Conservation (phyloP, 257 asterid genomes). For the Solanum megistacrolobum region DNA sequence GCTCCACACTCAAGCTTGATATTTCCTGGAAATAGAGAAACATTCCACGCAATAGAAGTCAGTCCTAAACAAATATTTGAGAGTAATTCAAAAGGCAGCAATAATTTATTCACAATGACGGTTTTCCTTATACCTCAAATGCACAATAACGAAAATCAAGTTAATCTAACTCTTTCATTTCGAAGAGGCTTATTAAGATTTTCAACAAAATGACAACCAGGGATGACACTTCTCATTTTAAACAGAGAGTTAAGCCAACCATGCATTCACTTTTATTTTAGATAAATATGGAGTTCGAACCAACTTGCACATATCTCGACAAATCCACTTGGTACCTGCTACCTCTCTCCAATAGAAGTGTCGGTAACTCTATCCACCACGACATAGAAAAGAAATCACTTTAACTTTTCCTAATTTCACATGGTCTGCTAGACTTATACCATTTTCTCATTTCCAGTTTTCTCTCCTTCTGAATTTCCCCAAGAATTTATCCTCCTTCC, state of each 20-base stretch:
- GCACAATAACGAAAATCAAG: neutral
- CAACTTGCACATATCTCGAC: neutral
- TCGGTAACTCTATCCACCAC: neutral
- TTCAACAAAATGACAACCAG: neutral
- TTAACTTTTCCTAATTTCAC: neutral
- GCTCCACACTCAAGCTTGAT: constrained; percentile 95
- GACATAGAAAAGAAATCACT: neutral
- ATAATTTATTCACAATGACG: neutral
- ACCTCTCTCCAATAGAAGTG: neutral
- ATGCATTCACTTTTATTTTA: neutral
- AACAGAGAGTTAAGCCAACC: neutral
- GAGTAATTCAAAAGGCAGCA: neutral
- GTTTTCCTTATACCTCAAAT: neutral
- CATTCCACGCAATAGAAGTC: neutral
- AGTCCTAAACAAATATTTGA: neutral
- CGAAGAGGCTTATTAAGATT: neutral
- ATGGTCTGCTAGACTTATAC: neutral
- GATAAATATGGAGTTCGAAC: neutral
- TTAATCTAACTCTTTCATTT: neutral
- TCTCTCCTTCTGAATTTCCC: neutral
- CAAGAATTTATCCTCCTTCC: neutral
- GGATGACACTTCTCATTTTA: neutral
- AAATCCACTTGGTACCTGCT: neutral
- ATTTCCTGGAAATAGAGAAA: constrained; percentile 47
- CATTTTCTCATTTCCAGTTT: neutral